Evolutionary conservation across 305 asterid species (phyloP).

Genomic region (Withania somnifera): DNA sequence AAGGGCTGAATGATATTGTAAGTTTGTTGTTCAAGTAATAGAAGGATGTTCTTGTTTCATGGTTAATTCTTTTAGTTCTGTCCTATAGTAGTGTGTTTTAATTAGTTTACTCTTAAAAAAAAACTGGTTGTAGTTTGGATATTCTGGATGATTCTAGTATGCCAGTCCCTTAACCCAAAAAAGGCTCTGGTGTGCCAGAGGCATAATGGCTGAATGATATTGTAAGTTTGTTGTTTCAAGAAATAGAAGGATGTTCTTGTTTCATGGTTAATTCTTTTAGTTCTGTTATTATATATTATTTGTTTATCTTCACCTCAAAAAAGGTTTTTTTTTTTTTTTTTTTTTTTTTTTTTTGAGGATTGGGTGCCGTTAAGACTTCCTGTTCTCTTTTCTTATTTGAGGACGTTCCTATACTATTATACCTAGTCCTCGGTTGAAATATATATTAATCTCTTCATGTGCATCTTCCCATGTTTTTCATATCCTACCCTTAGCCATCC

Average conservation of each 20-base stretch:
- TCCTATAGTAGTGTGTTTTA: too few relatives aligned
- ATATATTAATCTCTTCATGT: not conserved
- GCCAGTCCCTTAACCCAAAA: not conserved
- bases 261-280: not conserved
- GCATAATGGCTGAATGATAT: not conserved
- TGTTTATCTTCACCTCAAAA: too few relatives aligned
- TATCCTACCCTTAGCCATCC: not conserved
- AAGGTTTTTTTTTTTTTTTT: too few relatives aligned
- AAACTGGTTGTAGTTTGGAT: too few relatives aligned
- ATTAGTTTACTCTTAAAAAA: too few relatives aligned
- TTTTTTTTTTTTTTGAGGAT: too few relatives aligned
- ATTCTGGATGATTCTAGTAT: not conserved
- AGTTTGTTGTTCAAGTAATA: not conserved
- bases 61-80: not conserved
- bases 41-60: not conserved
- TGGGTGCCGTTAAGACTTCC: not conserved
- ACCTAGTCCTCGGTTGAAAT: not conserved
- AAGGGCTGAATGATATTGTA: not conserved
- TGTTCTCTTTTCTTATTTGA: not conserved
- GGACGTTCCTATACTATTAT: not conserved
- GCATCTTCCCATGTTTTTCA: not conserved
- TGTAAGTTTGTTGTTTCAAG: not conserved
- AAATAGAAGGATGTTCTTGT: not conserved
- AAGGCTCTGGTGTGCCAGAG: not conserved
- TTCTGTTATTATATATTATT: not conserved